These are phyloP conservation scores for Zoysia pacifica DNA, from an alignment of 176 grass and related monocot species.

Conservation along the genomic window DNA sequence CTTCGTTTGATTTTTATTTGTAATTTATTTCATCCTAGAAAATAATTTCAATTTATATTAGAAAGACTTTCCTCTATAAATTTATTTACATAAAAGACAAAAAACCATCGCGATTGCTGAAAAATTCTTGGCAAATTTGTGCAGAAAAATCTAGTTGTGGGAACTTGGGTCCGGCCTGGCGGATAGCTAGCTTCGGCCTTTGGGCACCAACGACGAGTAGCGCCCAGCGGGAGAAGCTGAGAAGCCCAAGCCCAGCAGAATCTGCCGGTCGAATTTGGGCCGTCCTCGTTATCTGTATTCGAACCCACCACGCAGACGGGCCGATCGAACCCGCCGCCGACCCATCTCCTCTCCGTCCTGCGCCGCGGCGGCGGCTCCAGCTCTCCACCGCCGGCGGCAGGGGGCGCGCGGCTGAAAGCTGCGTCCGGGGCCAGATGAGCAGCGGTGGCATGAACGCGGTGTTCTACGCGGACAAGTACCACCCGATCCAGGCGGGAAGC, in stretches of 20 bases:
- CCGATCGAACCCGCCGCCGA: background rate
- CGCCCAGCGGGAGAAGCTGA: too few species aligned
- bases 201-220: too few species aligned
- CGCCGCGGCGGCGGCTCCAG: background rate
- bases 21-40: too few species aligned
- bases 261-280: background rate
- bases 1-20: too few species aligned
- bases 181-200: too few species aligned
- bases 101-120: too few species aligned
- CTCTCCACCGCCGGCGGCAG: background rate
- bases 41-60: too few species aligned
- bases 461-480: slow-evolving; percentile 88
- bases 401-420: background rate
- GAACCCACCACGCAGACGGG: background rate
- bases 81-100: too few species aligned
- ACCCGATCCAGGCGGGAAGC: slow-evolving; percentile 92
- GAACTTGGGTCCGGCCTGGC: too few species aligned
- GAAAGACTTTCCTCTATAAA: too few species aligned
- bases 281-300: background rate
- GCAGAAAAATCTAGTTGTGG: too few species aligned
- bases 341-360: slow-evolving; percentile 1
- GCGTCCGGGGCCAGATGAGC: slow-evolving; percentile 38
- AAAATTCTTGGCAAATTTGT: too few species aligned
- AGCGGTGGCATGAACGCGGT: slow-evolving; percentile 50
- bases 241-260: background rate